A percentile compares a stretch with the other conserved stretches of the same genome.
Conservation (phyloP, 2,329 filamentous ascomycete genomes). For the Septoria linicola region DNA sequence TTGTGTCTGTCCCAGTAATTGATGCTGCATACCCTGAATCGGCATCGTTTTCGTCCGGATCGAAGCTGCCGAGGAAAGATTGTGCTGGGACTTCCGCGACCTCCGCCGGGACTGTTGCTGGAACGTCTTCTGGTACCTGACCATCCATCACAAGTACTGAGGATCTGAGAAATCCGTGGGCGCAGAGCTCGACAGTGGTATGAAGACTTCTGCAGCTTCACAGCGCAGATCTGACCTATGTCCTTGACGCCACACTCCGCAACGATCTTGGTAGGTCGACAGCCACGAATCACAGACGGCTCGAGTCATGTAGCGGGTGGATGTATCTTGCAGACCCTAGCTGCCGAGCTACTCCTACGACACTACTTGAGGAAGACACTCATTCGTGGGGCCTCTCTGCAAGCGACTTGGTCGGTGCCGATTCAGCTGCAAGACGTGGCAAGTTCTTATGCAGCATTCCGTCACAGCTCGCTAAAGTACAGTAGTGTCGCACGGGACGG, state of each 20-base stretch:
- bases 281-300: background rate
- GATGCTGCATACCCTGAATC: conserved; percentile 17
- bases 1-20: conserved; percentile 18
- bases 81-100: conserved; percentile 9
- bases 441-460: background rate
- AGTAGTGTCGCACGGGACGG: too few relatives aligned
- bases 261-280: background rate
- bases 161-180: too few relatives aligned
- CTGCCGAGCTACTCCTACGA: too few relatives aligned
- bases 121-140: background rate
- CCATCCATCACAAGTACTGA: conserved; percentile 1
- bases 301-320: background rate
- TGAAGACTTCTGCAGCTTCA: too few relatives aligned
- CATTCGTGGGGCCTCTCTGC: background rate
- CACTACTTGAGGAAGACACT: background rate
- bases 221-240: background rate
- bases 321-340: background rate
- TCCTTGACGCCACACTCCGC: background rate
- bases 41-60: conserved; percentile 12
- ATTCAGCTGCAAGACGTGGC: background rate
- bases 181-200: background rate
- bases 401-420: background rate
- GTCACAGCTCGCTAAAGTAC: background rate
- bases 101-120: conserved; percentile 8
- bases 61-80: conserved; percentile 15